phyloP scores from a whole-genome alignment of 2,329 filamentous ascomycete species.

The Diplocarpon rosae region DNA sequence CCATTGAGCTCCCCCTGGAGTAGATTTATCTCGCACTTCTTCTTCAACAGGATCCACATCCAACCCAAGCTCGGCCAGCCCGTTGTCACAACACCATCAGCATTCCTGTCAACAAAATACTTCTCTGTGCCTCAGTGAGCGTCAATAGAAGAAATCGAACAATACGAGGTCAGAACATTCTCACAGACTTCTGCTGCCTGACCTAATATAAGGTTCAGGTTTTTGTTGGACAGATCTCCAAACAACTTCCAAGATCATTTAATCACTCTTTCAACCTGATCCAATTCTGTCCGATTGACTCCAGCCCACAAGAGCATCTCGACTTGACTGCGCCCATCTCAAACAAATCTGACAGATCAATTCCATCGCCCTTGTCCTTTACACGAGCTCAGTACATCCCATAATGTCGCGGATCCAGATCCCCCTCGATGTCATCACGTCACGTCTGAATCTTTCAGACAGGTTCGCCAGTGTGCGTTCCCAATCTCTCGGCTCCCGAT shows the following conservation, averaged over 20 bases:
- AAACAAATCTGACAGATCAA: neutral
- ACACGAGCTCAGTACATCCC: neutral
- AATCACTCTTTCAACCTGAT: neutral
- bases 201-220: slow-evolving; percentile 13
- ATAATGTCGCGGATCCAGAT: slow-evolving; percentile 83
- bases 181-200: neutral
- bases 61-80: neutral
- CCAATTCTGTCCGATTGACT: neutral
- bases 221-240: slow-evolving; percentile 23
- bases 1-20: slow-evolving; percentile 1
- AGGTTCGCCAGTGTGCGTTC: slow-evolving; percentile 76
- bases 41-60: neutral
- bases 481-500: slow-evolving; percentile 68
- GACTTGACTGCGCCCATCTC: neutral
- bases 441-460: slow-evolving; percentile 74
- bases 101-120: neutral
- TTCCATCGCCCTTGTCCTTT: neutral
- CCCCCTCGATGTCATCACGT: slow-evolving; percentile 82
- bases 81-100: too few species aligned
- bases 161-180: slow-evolving; percentile 3
- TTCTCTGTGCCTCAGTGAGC: too few species aligned
- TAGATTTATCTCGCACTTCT: neutral
- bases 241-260: neutral
- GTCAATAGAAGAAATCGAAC: too few species aligned
- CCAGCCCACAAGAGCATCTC: slow-evolving; percentile 4